A percentile compares a stretch with the other conserved stretches of the same genome.
Evolutionary conservation across 352 stramenopile species (phyloP).

Genomic region (Pythium aphanidermatum): DNA sequence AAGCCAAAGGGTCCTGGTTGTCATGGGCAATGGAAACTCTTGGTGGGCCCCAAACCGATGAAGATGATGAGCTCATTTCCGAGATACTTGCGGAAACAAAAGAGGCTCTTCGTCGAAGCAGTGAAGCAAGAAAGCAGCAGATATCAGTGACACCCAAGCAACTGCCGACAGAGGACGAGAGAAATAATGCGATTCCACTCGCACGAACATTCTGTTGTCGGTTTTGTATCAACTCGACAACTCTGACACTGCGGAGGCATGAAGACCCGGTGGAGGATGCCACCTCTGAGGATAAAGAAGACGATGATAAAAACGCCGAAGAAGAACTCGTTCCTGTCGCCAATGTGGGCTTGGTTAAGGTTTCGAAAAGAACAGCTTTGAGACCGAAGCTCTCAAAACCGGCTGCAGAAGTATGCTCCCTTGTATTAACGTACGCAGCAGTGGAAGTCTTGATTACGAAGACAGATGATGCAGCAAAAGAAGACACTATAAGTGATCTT

Average conservation of each 20-base stretch:
- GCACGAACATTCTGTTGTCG: constrained; percentile 29
- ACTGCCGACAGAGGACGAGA: constrained; percentile 20
- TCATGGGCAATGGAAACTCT: constrained; percentile 66
- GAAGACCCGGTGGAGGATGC: constrained; percentile 16
- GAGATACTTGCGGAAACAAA: constrained; percentile 68
- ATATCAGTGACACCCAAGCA: constrained; percentile 3
- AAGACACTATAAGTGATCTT: constrained; percentile 26
- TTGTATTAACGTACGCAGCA: constrained; percentile 44
- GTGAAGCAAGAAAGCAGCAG: constrained; percentile 2
- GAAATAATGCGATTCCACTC: no score
- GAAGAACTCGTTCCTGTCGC: constrained; percentile 74
- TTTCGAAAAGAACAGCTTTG: constrained; percentile 33
- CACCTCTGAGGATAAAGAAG: neutral
- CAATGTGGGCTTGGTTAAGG: constrained; percentile 74
- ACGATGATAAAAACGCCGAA: constrained; percentile 18
- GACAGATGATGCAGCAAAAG: neutral
- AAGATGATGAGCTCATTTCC: constrained; percentile 61
- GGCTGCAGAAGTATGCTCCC: constrained; percentile 45
- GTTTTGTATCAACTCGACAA: constrained; percentile 47
- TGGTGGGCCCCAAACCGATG: constrained; percentile 35
- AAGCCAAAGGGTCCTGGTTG: constrained; percentile 42
- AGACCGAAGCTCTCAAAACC: constrained; percentile 43
- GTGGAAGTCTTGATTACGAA: constrained; percentile 28
- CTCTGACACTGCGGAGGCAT: constrained; percentile 64
- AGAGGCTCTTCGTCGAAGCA: constrained; percentile 32